Evolutionary conservation across 768 basidiomycete species (phyloP).

Genomic region (Arthromyces matolae): DNA sequence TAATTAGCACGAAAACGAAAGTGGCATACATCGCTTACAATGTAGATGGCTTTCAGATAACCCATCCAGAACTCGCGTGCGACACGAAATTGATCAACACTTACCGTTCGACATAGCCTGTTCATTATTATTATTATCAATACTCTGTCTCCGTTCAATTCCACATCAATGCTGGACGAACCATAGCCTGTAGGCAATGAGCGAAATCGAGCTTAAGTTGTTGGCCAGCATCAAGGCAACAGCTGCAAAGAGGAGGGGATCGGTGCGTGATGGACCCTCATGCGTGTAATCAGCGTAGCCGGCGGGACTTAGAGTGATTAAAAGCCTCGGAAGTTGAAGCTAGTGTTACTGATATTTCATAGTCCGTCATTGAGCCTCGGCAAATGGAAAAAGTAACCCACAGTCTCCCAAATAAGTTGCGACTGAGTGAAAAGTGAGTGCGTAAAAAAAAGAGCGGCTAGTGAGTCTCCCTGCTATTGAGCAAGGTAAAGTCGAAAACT

Average conservation of each 20-base stretch:
- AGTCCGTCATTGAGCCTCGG: too few species aligned
- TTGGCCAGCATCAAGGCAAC: conserved; percentile 1
- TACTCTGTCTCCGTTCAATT: too few species aligned
- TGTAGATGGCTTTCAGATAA: neutral
- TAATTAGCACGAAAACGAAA: conserved; percentile 2
- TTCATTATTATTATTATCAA: neutral
- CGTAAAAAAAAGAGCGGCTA: too few species aligned
- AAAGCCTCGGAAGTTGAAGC: neutral
- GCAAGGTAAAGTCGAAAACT: too few species aligned
- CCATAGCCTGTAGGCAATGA: conserved; percentile 8
- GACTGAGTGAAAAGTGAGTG: too few species aligned
- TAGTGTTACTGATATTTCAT: too few species aligned
- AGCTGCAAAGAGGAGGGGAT: conserved; percentile 3
- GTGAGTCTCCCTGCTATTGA: too few species aligned
- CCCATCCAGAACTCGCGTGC: too few species aligned
- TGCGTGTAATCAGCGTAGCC: conserved; percentile 2
- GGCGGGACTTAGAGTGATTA: neutral
- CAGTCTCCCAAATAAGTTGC: too few species aligned
- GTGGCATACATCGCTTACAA: conserved; percentile 7
- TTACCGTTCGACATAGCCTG: conserved; percentile 3
- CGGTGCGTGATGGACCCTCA: neutral
- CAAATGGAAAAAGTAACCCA: too few species aligned
- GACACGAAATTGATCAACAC: neutral
- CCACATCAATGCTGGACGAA: neutral
- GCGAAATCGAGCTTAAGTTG: conserved; percentile 2